phyloP scores from a whole-genome alignment of 148 eudicot genomes.

The Beta vulgaris region DNA sequence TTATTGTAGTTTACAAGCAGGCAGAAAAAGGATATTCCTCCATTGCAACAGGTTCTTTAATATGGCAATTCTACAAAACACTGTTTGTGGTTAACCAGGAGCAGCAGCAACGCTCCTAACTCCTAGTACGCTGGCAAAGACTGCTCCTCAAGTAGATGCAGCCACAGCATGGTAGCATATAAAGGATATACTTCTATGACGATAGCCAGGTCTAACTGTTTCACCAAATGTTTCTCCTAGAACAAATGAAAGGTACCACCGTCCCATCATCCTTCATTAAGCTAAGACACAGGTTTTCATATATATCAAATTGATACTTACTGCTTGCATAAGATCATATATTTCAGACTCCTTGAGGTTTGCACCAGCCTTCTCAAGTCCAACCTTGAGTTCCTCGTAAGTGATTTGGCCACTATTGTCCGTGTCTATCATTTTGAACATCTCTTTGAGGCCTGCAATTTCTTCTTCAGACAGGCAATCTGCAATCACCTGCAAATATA shows the following conservation, averaged over 20 bases:
- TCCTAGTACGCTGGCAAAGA: neutral
- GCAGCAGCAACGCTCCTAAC: no score
- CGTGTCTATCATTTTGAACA: slow-evolving; percentile 87
- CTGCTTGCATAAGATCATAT: slow-evolving; percentile 81
- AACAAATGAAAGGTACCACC: neutral
- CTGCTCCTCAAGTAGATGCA: neutral
- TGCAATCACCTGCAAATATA: slow-evolving; percentile 65
- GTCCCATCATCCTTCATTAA: neutral
- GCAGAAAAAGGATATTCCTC: neutral
- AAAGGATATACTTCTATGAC: neutral
- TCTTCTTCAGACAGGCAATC: slow-evolving; percentile 90
- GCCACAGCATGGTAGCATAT: neutral
- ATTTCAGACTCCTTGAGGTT: slow-evolving; percentile 82
- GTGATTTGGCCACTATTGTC: slow-evolving; percentile 89
- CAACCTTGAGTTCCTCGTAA: slow-evolving; percentile 78
- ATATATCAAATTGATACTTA: slow-evolving; percentile 35
- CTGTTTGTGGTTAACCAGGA: neutral
- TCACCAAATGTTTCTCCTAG: neutral
- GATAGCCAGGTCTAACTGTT: neutral
- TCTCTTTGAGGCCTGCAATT: slow-evolving; percentile 87
- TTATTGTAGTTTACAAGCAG: neutral
- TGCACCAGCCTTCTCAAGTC: slow-evolving; percentile 75
- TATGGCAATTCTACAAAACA: neutral
- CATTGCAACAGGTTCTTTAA: neutral
- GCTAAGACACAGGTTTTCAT: neutral